Conservation (phyloP, 805 yeast species). For the Yamadazyma olivae region DNA sequence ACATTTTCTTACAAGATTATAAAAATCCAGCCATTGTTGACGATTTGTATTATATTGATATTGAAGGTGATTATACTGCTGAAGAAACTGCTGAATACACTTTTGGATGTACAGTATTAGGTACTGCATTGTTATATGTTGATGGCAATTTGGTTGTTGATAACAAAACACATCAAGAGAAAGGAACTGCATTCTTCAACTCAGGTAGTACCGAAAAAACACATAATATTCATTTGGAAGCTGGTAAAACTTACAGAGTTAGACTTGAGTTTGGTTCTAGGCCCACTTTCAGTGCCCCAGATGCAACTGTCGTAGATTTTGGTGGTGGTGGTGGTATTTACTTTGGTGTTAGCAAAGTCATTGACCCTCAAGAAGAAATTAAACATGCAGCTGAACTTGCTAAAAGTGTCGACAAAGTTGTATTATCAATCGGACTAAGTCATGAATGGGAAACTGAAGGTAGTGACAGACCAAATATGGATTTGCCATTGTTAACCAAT, state of each 20-base stretch:
- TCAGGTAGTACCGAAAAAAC: constrained; percentile 50
- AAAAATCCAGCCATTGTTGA: constrained; percentile 14
- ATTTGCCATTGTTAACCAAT: constrained; percentile 17
- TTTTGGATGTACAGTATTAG: constrained; percentile 50
- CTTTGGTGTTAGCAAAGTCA: constrained; percentile 19
- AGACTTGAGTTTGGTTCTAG: constrained; percentile 47
- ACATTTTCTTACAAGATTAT: constrained; percentile 21
- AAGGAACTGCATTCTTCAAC: constrained; percentile 49
- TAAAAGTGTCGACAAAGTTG: constrained; percentile 23
- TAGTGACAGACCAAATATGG: constrained; percentile 25
- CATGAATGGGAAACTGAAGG: constrained; percentile 31
- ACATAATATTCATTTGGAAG: constrained; percentile 33
- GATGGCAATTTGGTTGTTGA: constrained; percentile 53
- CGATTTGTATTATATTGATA: constrained; percentile 38
- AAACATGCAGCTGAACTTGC: constrained; percentile 21
- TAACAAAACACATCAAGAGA: constrained; percentile 48
- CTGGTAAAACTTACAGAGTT: constrained; percentile 43
- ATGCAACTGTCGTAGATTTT: constrained; percentile 13
- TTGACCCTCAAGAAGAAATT: constrained; percentile 23
- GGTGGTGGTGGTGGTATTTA: constrained; percentile 22
- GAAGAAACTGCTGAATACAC: constrained; percentile 47
- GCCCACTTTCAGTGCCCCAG: constrained; percentile 14
- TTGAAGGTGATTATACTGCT: constrained; percentile 44
- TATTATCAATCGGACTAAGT: constrained; percentile 23
- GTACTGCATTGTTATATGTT: constrained; percentile 54